Percentiles rank a stretch among this genome's conserved stretches.
Conservation (phyloP, 306 rosid species). For the Oxytropis ochrocephala region DNA sequence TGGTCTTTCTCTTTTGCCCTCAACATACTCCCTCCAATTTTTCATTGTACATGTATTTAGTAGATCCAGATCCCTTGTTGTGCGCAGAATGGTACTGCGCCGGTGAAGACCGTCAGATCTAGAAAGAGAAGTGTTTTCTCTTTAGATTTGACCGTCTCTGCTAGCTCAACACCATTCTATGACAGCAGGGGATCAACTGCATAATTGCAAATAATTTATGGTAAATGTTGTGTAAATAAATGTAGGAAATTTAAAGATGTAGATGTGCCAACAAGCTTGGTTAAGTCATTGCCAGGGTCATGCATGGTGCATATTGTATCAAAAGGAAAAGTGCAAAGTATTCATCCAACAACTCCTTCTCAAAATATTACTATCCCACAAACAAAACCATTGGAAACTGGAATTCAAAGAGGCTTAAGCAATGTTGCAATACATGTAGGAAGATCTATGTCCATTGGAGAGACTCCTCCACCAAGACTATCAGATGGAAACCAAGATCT, state of each 20-base stretch:
- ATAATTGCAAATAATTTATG: neutral
- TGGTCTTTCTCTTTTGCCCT: slow-evolving; percentile 28
- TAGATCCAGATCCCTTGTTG: too few relatives aligned
- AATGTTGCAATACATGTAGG: neutral
- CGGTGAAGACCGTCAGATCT: too few relatives aligned
- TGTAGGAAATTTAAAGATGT: slow-evolving; percentile 56
- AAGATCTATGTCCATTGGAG: slow-evolving; percentile 4
- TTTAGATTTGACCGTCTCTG: too few relatives aligned
- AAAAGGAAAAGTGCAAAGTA: slow-evolving; percentile 50
- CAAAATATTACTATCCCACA: neutral
- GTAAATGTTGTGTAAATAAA: neutral
- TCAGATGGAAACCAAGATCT: slow-evolving; percentile 21
- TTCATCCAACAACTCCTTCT: slow-evolving; percentile 22
- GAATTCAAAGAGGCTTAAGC: neutral
- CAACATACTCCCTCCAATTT: too few relatives aligned
- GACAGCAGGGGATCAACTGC: too few relatives aligned
- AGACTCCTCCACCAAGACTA: slow-evolving; percentile 7
- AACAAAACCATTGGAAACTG: slow-evolving; percentile 3
- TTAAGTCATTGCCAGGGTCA: slow-evolving; percentile 50
- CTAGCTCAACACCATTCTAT: too few relatives aligned
- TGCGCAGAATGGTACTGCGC: too few relatives aligned
- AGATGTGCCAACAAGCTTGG: slow-evolving; percentile 57
- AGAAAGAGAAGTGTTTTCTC: too few relatives aligned
- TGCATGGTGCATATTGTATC: slow-evolving; percentile 63
- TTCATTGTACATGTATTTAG: too few relatives aligned